phyloP scores from a whole-genome alignment of 108 stramenopile species.

The Nitzschia sp. region DNA sequence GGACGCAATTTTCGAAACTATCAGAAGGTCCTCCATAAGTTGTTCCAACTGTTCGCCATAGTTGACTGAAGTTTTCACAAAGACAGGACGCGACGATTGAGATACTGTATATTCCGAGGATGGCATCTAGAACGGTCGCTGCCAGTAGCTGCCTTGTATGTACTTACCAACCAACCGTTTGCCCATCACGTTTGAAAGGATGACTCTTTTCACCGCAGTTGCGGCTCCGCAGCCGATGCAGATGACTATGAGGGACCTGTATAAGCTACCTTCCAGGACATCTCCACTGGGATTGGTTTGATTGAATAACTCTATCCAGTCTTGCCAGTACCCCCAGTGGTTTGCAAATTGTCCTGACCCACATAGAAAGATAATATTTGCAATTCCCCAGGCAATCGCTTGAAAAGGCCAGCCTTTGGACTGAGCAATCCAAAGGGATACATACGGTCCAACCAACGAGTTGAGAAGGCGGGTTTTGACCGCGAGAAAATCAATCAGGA shows the following conservation, averaged over 20 bases:
- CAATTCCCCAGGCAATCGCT: constrained; percentile 16
- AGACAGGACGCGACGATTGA: not conserved
- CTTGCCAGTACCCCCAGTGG: constrained; percentile 38
- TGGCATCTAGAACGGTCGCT: no score
- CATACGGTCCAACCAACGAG: constrained; percentile 21
- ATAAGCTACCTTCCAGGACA: not conserved
- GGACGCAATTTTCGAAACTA: not conserved
- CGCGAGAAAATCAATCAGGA: constrained; percentile 41
- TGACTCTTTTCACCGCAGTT: not conserved
- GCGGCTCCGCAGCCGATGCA: not conserved
- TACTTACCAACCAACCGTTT: not conserved
- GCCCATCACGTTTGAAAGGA: not conserved
- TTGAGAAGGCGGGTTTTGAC: constrained; percentile 10
- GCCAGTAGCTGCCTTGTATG: not conserved
- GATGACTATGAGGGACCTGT: not conserved
- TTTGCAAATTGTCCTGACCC: constrained; percentile 19
- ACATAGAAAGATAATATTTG: constrained; percentile 14
- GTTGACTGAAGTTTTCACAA: not conserved
- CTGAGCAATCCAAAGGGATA: constrained; percentile 36
- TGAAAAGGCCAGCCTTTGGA: constrained; percentile 38
- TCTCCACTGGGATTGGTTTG: constrained; percentile 27
- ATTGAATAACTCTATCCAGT: constrained; percentile 21
- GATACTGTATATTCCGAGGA: not conserved
- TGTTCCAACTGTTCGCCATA: not conserved
- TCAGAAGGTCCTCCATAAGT: not conserved